phyloP scores from a whole-genome alignment of 495 filamentous ascomycete genomes.

The Ascodesmis nigricans region DNA sequence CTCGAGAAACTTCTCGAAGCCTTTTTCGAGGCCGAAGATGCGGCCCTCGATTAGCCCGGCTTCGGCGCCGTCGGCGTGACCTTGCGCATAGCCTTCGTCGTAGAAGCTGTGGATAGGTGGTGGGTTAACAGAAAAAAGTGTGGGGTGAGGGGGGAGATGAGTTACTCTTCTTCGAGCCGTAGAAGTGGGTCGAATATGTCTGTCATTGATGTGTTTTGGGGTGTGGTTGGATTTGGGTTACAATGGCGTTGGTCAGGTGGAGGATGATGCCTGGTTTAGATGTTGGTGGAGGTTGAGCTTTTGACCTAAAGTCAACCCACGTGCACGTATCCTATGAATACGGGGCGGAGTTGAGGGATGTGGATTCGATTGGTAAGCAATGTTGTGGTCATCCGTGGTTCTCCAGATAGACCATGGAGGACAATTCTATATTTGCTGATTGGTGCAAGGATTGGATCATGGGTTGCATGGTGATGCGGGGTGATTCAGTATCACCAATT shows the following conservation, averaged over 20 bases:
- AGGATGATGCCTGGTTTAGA: background rate
- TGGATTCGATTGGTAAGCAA: too few species aligned
- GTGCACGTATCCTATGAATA: too few species aligned
- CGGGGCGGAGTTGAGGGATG: too few species aligned
- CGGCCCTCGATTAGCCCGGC: constrained; percentile 74
- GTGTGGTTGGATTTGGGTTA: constrained; percentile 1
- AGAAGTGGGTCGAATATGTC: constrained; percentile 19
- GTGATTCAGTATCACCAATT: too few species aligned
- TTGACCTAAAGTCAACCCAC: too few species aligned
- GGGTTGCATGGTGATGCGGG: too few species aligned
- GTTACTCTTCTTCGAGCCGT: constrained; percentile 19
- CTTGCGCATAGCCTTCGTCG: constrained; percentile 56
- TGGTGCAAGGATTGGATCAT: too few species aligned
- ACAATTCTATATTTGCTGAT: too few species aligned
- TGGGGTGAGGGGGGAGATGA: background rate
- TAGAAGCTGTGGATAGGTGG: constrained; percentile 36
- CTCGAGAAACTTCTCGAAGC: constrained; percentile 71
- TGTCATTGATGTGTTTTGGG: constrained; percentile 6
- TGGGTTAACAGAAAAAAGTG: background rate
- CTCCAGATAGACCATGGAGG: too few species aligned
- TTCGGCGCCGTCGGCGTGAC: constrained; percentile 50
- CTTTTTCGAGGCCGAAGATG: constrained; percentile 73
- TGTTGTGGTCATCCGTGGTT: too few species aligned
- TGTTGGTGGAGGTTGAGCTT: constrained; percentile 6
- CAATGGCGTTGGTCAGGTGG: constrained; percentile 1